Percentiles rank a stretch among this genome's conserved stretches.
Conservation (phyloP, 2,329 filamentous ascomycete species). For the Arthrobotrys conoides region DNA sequence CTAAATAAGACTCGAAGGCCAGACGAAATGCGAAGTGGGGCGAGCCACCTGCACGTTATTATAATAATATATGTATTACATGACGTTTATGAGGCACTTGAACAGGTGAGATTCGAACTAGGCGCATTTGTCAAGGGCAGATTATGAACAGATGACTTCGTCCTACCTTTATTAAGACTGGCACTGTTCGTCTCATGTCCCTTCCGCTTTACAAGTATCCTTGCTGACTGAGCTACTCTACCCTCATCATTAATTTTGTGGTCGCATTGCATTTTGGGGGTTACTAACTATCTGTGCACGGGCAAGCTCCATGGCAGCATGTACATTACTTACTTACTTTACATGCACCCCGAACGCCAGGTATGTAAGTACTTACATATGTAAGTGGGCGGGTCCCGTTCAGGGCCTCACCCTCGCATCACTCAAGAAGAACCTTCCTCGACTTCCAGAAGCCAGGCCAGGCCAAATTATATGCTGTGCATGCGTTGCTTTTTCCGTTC, state of each 20-base stretch:
- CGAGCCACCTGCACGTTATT: constrained; percentile 60
- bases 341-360: constrained; percentile 18
- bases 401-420: constrained; percentile 39
- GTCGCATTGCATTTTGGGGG: constrained; percentile 53
- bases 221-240: constrained; percentile 57
- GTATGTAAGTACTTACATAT: background rate
- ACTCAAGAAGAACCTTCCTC: constrained; percentile 40
- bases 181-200: constrained; percentile 59
- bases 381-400: constrained; percentile 49
- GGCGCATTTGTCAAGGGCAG: constrained; percentile 59
- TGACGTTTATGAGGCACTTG: constrained; percentile 62
- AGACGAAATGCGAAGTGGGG: constrained; percentile 59
- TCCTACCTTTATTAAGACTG: constrained; percentile 56
- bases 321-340: too few species aligned
- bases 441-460: constrained; percentile 56
- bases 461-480: constrained; percentile 60
- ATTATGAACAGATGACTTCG: constrained; percentile 60
- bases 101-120: constrained; percentile 60
- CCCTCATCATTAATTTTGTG: constrained; percentile 51
- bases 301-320: constrained; percentile 34
- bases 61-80: constrained; percentile 61
- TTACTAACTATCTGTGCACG: constrained; percentile 13
- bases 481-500: constrained; percentile 59
- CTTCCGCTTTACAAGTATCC: constrained; percentile 58
- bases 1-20: constrained; percentile 54